phyloP scores from a whole-genome alignment of 192 early-diverging fungal genomes.

The Thoreauomyces humboldtii region DNA sequence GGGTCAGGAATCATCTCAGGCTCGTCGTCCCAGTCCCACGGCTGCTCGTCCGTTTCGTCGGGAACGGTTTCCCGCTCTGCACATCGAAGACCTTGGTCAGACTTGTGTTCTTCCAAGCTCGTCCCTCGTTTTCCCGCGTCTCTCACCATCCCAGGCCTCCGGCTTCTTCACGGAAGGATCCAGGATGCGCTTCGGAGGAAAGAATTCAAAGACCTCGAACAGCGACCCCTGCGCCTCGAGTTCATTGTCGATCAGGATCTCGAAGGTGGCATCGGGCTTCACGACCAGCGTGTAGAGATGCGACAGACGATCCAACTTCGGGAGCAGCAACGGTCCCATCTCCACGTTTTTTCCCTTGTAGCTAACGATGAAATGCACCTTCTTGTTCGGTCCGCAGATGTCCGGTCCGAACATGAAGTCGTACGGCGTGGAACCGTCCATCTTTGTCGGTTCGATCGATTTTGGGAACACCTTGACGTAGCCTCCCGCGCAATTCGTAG shows the following conservation, averaged over 20 bases:
- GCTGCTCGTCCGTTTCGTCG: conserved; percentile 73
- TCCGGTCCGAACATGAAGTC: conserved; percentile 52
- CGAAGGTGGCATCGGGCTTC: conserved; percentile 48
- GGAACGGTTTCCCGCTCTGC: conserved; percentile 61
- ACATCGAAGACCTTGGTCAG: conserved; percentile 48
- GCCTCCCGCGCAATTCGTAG: conserved; percentile 84
- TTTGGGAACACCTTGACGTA: conserved; percentile 73
- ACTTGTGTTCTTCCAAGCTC: conserved; percentile 28
- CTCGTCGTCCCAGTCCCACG: conserved; percentile 68
- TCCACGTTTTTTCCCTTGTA: conserved; percentile 51
- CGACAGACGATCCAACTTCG: neutral
- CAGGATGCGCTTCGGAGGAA: conserved; percentile 43
- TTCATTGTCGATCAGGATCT: conserved; percentile 44
- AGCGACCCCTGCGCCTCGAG: conserved; percentile 35
- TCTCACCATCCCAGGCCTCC: conserved; percentile 26
- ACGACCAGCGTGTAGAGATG: conserved; percentile 51
- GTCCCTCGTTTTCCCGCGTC: no score
- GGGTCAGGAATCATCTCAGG: conserved; percentile 82
- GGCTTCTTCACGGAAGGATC: conserved; percentile 43
- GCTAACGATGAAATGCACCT: conserved; percentile 45
- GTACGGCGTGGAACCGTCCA: conserved; percentile 46
- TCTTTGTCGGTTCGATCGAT: conserved; percentile 61
- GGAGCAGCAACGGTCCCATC: conserved; percentile 24
- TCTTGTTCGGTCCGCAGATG: conserved; percentile 47
- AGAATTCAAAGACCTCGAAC: conserved; percentile 46